Percentiles rank a stretch among this genome's conserved stretches.
Conservation (phyloP, 768 basidiomycete genomes). For the Amanita jacksonii region DNA sequence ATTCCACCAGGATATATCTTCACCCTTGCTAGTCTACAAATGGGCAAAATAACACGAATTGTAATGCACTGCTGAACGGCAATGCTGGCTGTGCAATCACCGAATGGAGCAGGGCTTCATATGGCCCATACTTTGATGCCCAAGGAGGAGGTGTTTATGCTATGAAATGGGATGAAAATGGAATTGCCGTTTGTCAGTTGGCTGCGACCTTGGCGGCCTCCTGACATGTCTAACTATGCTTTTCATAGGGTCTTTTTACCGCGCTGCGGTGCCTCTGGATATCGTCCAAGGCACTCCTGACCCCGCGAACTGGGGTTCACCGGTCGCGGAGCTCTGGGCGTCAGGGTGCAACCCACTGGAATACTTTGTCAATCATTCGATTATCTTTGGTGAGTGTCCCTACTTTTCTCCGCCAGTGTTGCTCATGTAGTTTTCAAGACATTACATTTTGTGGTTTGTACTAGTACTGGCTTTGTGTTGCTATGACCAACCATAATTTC, state of each 20-base stretch:
- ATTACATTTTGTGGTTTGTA: constrained; percentile 72
- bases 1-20: neutral
- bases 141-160: constrained; percentile 80
- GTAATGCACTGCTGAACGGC: constrained; percentile 38
- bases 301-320: constrained; percentile 59
- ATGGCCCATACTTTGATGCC: constrained; percentile 73
- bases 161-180: constrained; percentile 80
- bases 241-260: constrained; percentile 69
- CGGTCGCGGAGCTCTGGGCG: constrained; percentile 51
- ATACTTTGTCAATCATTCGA: constrained; percentile 61
- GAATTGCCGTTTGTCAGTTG: constrained; percentile 63
- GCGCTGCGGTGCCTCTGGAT: constrained; percentile 64
- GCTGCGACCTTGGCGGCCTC: neutral
- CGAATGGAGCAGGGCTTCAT: constrained; percentile 76
- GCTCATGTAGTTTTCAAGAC: constrained; percentile 32
- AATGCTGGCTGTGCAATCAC: constrained; percentile 74
- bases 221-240: neutral
- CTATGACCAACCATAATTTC: neutral
- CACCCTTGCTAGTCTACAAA: constrained; percentile 29
- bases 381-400: constrained; percentile 56
- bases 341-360: constrained; percentile 44
- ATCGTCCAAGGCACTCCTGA: constrained; percentile 50
- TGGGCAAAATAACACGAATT: constrained; percentile 41
- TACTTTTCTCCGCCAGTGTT: constrained; percentile 16
- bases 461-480: neutral